Base-by-base conservation (phyloP, 768 basidiomycete genomes). In the Candolleomyces aberdarensis region DNA sequence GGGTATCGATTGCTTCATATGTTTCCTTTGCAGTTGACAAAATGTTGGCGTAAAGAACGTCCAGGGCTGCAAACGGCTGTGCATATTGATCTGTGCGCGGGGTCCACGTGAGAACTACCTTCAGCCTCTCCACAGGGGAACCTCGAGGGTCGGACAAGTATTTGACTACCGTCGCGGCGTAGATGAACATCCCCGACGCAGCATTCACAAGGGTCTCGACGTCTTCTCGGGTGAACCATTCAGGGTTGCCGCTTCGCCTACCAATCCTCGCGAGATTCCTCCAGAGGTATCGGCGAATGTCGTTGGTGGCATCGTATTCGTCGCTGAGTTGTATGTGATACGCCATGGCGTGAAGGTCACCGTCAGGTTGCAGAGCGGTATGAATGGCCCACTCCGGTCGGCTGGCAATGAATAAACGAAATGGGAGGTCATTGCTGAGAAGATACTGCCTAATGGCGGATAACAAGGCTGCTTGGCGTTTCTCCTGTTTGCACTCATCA, bases 151-250 rank as follows among this genome's bases (percentile, higher is more conserved):
- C 62, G 19, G 64, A 69, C 6, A 72, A 63, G 41, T 68, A 72
- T 52, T 68, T 68, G 53, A 69, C 55, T 3, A 72, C 67, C 0
- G 72, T 70, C 29, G 71, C 41, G 2, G 71, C 65, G 50, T 71
- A 70, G 13, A 71, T 68, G 50, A 73, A 73, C 8, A 70, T 62
- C 1, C 71, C 67, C 0, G 63, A 62, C 0, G 70, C 60, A 39
- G 65, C 65, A 7, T 60, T 31, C 10, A 72, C 64, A 6, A 66
- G 44, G 8, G 17, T 50, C 32, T 19, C 20, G 36, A 31, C 49
- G 52, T 8, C 56, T 44, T 19, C 53, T 41, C 1, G 51, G 14
- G 60, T 15, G 36, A 64, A 64, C 66, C 66, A 67, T 14, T n/a
- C 36, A 19, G n/a, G 22, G 20, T 29, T 20, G 1, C 29, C 19